Percentiles rank a stretch among this genome's conserved stretches.
Evolutionary conservation across 257 asterid genomes (phyloP).

Genomic region (Lantana camara): DNA sequence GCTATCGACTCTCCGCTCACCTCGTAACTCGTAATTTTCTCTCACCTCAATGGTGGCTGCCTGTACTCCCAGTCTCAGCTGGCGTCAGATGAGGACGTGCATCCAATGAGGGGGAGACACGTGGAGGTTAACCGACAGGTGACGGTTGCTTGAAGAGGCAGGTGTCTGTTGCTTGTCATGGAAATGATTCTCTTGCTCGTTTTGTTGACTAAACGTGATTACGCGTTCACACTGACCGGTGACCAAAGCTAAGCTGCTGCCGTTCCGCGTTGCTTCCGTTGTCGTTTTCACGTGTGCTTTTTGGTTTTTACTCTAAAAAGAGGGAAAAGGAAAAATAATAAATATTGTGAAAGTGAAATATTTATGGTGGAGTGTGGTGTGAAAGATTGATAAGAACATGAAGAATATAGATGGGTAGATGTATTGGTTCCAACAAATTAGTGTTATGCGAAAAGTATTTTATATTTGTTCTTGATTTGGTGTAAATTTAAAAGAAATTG

Average conservation of each 20-base stretch:
- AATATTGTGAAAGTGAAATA: too few relatives aligned
- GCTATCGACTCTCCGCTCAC: slow-evolving; percentile 19
- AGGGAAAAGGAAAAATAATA: neutral
- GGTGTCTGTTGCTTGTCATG: slow-evolving; percentile 6
- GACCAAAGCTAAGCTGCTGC: neutral
- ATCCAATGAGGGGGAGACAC: neutral
- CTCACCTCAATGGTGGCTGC: neutral
- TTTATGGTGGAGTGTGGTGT: too few relatives aligned
- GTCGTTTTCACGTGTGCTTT: slow-evolving; percentile 22
- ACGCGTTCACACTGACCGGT: slow-evolving; percentile 33
- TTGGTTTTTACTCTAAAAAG: neutral
- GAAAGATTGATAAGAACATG: too few relatives aligned
- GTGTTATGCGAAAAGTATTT: too few relatives aligned
- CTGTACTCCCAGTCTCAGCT: slow-evolving; percentile 6
- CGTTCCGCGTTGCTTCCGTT: slow-evolving; percentile 18
- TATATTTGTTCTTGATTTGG: too few relatives aligned
- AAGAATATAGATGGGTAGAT: too few relatives aligned
- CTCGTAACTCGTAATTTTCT: slow-evolving; percentile 25
- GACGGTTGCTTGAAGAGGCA: slow-evolving; percentile 31
- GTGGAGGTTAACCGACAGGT: slow-evolving; percentile 14
- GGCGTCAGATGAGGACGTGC: neutral
- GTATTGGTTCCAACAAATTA: too few relatives aligned
- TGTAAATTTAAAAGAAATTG: too few relatives aligned
- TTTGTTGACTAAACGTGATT: slow-evolving; percentile 26
- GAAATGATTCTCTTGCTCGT: neutral